Conservation (phyloP, 768 basidiomycete genomes). For the Tricholoma furcatifolium region DNA sequence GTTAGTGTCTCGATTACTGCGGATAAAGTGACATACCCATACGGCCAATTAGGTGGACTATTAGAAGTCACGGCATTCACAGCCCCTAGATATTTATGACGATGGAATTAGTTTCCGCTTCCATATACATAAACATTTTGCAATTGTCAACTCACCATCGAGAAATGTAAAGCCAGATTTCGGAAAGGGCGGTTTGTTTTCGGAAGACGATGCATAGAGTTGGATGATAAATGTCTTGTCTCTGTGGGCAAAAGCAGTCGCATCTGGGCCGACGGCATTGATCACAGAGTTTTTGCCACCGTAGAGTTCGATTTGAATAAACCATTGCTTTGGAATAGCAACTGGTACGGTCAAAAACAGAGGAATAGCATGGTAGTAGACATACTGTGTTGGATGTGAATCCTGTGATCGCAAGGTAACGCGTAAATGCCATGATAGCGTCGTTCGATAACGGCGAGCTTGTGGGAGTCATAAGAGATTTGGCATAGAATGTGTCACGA, state of each 20-base stretch:
- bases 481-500: constrained; percentile 33
- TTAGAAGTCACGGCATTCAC: constrained; percentile 25
- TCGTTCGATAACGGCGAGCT: constrained; percentile 27
- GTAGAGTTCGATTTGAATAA: constrained; percentile 40
- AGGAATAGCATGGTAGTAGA: not conserved
- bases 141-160: constrained; percentile 22
- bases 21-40: constrained; percentile 17
- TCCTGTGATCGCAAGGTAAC: constrained; percentile 35
- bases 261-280: constrained; percentile 35
- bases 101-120: not conserved
- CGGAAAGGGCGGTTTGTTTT: constrained; percentile 40
- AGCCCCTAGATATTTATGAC: constrained; percentile 16
- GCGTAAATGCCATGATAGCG: constrained; percentile 29
- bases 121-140: not conserved
- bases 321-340: constrained; percentile 26
- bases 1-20: not conserved
- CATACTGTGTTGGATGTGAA: constrained; percentile 28
- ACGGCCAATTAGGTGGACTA: constrained; percentile 27
- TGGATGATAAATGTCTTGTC: constrained; percentile 46
- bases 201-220: constrained; percentile 44
- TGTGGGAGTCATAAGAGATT: constrained; percentile 32
- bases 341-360: not conserved
- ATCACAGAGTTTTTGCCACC: constrained; percentile 47
- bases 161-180: constrained; percentile 42
- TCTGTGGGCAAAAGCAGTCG: constrained; percentile 47